Evolutionary conservation across 345 rosid species (phyloP).

Genomic region (Combretum micranthum): DNA sequence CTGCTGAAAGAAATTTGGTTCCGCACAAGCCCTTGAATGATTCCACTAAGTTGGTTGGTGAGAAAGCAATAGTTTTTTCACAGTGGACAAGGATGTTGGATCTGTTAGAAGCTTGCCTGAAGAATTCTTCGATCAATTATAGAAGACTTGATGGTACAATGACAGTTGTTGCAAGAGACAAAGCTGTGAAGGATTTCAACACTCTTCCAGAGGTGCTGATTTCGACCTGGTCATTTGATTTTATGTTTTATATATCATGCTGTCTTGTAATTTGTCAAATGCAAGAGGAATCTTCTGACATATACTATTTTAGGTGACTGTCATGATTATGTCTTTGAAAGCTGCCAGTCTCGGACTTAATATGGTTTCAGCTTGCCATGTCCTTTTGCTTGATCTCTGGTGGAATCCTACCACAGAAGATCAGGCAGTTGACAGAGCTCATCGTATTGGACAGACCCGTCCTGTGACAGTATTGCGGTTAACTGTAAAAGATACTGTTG

Average conservation of each 20-base stretch:
- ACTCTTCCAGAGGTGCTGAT: conserved; percentile 71
- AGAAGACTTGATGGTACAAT: conserved; percentile 98
- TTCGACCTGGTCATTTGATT: too few relatives aligned
- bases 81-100: conserved; percentile 98
- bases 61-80: conserved; percentile 91
- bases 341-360: conserved; percentile 98
- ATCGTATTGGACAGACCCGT: conserved; percentile 95
- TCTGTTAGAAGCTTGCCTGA: conserved; percentile 73
- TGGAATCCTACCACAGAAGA: conserved; percentile 99
- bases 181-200: conserved; percentile 95
- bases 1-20: conserved; percentile 16
- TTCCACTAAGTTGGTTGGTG: conserved; percentile 37
- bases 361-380: conserved; percentile 96
- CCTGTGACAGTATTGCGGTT: conserved; percentile 77
- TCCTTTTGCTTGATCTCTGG: conserved; percentile 86
- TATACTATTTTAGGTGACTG: conserved; percentile 51
- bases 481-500: conserved; percentile 84
- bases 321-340: conserved; percentile 93
- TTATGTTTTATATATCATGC: not conserved
- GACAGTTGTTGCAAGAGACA: conserved; percentile 91
- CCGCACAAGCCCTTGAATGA: conserved; percentile 15
- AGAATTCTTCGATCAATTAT: conserved; percentile 59
- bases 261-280: too few relatives aligned
- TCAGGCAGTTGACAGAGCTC: conserved; percentile 97
- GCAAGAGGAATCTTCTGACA: not conserved